phyloP scores from a whole-genome alignment of 495 filamentous ascomycete species.

The Aspergillus leporis region DNA sequence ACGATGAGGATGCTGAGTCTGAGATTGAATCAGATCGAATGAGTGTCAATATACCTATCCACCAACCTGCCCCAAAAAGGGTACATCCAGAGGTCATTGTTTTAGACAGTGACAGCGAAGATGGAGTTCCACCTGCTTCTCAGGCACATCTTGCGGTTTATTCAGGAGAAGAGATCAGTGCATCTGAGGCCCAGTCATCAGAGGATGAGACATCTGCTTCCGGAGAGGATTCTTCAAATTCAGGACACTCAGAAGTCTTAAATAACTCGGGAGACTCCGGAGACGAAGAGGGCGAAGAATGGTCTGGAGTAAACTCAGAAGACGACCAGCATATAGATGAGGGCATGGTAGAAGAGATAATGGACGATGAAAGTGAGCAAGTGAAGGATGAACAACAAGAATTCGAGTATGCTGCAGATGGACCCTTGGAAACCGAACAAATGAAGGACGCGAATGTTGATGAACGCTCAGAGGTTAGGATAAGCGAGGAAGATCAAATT shows the following conservation, averaged over 20 bases:
- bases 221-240: slow-evolving; percentile 2
- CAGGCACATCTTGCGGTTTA: neutral
- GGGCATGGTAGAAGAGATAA: neutral
- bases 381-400: slow-evolving; percentile 22
- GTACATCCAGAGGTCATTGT: slow-evolving; percentile 40
- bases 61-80: slow-evolving; percentile 13
- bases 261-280: slow-evolving; percentile 4
- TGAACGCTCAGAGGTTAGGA: neutral
- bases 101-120: slow-evolving; percentile 46
- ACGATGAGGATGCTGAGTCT: slow-evolving; percentile 10
- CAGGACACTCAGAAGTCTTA: neutral
- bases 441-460: slow-evolving; percentile 8
- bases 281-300: slow-evolving; percentile 5
- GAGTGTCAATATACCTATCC: neutral
- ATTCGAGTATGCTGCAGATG: slow-evolving; percentile 21
- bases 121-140: slow-evolving; percentile 28
- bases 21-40: slow-evolving; percentile 16
- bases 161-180: neutral
- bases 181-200: neutral
- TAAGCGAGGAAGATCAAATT: slow-evolving; percentile 1
- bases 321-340: slow-evolving; percentile 15
- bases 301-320: slow-evolving; percentile 9
- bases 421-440: slow-evolving; percentile 1
- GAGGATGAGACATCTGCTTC: neutral
- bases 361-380: neutral